Base-by-base conservation (phyloP, 1,139 yeast genomes). In the Kluyveromyces marxianus region DNA sequence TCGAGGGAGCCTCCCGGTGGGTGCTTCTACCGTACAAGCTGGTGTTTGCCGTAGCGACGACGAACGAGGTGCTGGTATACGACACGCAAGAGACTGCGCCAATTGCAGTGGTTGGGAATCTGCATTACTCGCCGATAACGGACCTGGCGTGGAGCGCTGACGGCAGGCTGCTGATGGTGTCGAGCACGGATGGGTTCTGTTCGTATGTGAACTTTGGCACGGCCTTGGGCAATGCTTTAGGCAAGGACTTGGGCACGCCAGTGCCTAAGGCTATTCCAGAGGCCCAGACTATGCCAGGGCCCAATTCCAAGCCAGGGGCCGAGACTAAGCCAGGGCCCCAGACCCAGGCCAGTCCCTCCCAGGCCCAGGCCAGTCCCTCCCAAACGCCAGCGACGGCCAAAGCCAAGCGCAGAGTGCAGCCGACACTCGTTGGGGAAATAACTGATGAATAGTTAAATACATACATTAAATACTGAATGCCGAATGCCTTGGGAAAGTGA, bases 161-260 rank as follows among this genome's bases (percentile, higher is more conserved):
- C 61, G 98, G 97, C 0, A 66, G 67, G n/a, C 69, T 76, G 21
- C 66, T 92, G 28, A 69, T 90, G 52, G 74, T 84, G 31, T 79
- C 95, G n/a, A 86, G 97, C 0, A 84, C 95, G 0, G 99, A 94
- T 64, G 98, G 98, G 25, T 90, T 88, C 45, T 86, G 97, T 56
- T 84, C 96, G 0, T 74, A 75, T 36, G 65, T 88, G 7, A 39
- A 45, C 32, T 37, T 40, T 14, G 21, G 21, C 21, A 14, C 21
- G 21, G 21, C 21, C 28, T n/a, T 25, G 3, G 43, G 26, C 33
- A 27, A 28, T 3, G 39, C 25, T 3, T 28, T 40, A 5, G 43
- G 38, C 14, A 3, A 34, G 8, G 34, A 3, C 4, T 40, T 26
- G 25, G 21, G 21, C 21, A 14, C 21, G 21, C 21, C 21, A 14